Evolutionary conservation across 129 eudicot genomes (phyloP).

Genomic region (Tagetes erecta): DNA sequence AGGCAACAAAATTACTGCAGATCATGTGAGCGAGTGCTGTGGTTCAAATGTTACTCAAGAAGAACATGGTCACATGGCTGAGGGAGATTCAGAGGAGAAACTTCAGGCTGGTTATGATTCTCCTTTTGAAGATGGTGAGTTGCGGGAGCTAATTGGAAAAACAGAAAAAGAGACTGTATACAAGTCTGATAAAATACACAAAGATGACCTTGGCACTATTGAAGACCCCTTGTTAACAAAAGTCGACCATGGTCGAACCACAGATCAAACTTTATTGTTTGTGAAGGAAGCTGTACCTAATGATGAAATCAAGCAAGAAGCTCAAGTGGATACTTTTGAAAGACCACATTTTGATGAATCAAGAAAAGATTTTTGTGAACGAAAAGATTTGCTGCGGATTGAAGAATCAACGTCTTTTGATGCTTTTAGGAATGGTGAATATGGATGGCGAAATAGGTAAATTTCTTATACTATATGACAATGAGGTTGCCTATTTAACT

Average conservation of each 20-base stretch:
- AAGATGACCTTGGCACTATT: conserved; percentile 45
- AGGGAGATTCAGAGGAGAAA: conserved; percentile 34
- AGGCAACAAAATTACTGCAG: conserved; percentile 29
- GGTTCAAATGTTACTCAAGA: conserved; percentile 43
- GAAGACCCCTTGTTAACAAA: conserved; percentile 43
- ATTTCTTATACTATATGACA: not conserved
- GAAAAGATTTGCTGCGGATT: too few species aligned
- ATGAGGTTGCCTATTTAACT: not conserved
- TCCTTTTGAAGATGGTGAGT: conserved; percentile 80
- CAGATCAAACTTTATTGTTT: conserved; percentile 21
- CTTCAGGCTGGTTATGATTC: conserved; percentile 70
- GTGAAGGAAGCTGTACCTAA: conserved; percentile 34
- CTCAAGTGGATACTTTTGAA: conserved; percentile 17
- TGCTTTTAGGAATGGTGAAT: conserved; percentile 17
- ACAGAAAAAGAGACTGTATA: conserved; percentile 47
- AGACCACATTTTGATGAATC: conserved; percentile 20
- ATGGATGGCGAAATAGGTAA: conserved; percentile 46
- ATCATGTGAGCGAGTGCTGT: conserved; percentile 29
- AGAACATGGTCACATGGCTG: conserved; percentile 36
- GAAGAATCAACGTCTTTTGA: conserved; percentile 20
- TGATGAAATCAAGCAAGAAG: conserved; percentile 23
- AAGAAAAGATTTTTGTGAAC: not conserved
- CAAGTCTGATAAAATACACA: conserved; percentile 52
- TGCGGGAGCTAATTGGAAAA: conserved; percentile 52
- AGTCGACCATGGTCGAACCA: conserved; percentile 35